Base-by-base conservation (phyloP, 2,329 filamentous ascomycete genomes). In the Penicillium freii region DNA sequence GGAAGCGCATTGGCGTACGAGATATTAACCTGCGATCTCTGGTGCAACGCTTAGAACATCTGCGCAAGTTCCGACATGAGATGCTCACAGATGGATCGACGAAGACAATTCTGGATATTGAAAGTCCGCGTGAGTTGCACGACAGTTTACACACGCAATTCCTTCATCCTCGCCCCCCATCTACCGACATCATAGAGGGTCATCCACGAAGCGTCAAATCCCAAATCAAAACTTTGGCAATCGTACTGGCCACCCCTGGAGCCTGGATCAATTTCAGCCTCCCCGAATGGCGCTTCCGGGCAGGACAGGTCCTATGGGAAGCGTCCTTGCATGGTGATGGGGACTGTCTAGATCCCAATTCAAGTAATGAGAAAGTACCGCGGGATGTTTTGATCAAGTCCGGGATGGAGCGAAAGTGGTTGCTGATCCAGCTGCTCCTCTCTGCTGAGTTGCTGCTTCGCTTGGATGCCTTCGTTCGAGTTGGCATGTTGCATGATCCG, bases 381-480 rank as follows among this genome's bases (percentile, higher is more conserved):
- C 51, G 61, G 5, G 66, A 69, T 25, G 51, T 66, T 8, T 70
- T 72, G 62, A 49, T 62, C 19, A 65, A 69, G 36, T 57, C 66
- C 6, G 62, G 64, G 1, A 62, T 74, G 27, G 80, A 83, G 59
- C 75, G 81, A 47, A 82, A 84, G 52, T 79, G 83, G 67, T 63
- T 84, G 19, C 67, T 86, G 5, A 69, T 85, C 2, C 83, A 86
- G 61, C 74, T 85, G 49, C 73, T 80, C 10, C 70, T 86, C 9
- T 75, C 82, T 2, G 80, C 80, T 8, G 83, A 85, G 65, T 71
- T 85, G 4, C 71, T 84, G 10, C 67, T 84, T 23, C 79, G 83
- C 8, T 69, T 84, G 3, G 81, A 84, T 63, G 81, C 80, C 2
- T 73, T 75, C 15, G 68, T 78, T 19, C 72, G 74, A 21, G 58